Conservation (phyloP, 140 eudicot genomes). For the Bidens hawaiensis region DNA sequence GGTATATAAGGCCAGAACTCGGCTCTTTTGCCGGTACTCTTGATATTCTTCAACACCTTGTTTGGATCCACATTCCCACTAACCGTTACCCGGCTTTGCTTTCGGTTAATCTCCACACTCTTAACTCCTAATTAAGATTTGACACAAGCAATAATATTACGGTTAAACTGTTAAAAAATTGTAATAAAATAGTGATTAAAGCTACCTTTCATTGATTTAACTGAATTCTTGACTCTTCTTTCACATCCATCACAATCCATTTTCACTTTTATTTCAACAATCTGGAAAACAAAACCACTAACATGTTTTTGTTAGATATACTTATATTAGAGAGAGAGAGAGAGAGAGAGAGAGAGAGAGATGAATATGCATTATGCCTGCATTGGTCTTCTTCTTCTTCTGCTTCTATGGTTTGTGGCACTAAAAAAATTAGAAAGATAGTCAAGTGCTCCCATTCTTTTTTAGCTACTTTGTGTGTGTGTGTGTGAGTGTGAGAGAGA, state of each 20-base stretch:
- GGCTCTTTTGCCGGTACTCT: conserved; percentile 78
- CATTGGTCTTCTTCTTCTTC: conserved; percentile 23
- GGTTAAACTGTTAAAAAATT: background rate
- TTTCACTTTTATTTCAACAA: conserved; percentile 82
- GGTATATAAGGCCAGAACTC: conserved; percentile 91
- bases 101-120: conserved; percentile 57
- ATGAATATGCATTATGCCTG: conserved; percentile 45
- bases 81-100: conserved; percentile 66
- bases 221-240: conserved; percentile 74
- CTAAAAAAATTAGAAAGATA: conserved; percentile 68
- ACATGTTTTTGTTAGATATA: background rate
- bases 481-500: background rate
- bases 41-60: conserved; percentile 67
- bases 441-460: conserved; percentile 84
- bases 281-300: conserved; percentile 34
- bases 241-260: conserved; percentile 96
- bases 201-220: conserved; percentile 67
- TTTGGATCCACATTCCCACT: conserved; percentile 77
- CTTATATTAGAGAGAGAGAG: background rate
- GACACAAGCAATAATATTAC: background rate
- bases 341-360: background rate
- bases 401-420: conserved; percentile 66
- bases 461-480: background rate
- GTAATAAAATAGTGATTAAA: background rate
- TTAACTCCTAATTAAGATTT: conserved; percentile 44